These are phyloP conservation scores for Lichtheimia corymbifera DNA, from an alignment of 371 early-diverging fungal species.

Conservation along the genomic window DNA sequence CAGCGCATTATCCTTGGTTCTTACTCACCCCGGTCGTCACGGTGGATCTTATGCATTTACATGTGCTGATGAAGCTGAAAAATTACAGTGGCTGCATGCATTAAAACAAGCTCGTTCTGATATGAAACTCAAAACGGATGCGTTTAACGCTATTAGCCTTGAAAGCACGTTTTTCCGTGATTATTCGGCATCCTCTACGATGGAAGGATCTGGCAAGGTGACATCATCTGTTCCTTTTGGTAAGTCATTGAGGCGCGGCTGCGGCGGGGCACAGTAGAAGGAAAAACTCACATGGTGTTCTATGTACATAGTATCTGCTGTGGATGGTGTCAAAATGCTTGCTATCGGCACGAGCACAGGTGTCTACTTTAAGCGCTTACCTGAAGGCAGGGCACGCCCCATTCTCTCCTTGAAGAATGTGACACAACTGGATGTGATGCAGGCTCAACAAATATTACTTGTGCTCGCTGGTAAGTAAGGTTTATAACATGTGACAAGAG, in stretches of 20 bases:
- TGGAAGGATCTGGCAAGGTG: slow-evolving; percentile 39
- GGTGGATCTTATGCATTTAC: slow-evolving; percentile 15
- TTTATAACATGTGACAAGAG: not conserved
- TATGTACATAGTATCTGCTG: not conserved
- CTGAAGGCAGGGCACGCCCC: slow-evolving; percentile 8
- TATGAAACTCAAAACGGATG: slow-evolving; percentile 29
- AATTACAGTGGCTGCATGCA: slow-evolving; percentile 74
- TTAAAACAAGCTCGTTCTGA: slow-evolving; percentile 65
- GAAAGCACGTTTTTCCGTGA: slow-evolving; percentile 14
- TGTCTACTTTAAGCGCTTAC: slow-evolving; percentile 47
- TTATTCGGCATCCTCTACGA: not conserved
- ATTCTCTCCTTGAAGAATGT: slow-evolving; percentile 15
- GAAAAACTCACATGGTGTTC: not conserved
- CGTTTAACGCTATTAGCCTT: slow-evolving; percentile 53
- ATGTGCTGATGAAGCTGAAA: slow-evolving; percentile 50
- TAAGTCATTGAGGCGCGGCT: not conserved
- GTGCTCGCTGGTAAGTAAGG: slow-evolving; percentile 24
- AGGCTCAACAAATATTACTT: slow-evolving; percentile 19
- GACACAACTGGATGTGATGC: slow-evolving; percentile 26
- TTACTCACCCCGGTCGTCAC: slow-evolving; percentile 19
- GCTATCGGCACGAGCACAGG: slow-evolving; percentile 79
- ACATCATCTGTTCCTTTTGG: slow-evolving; percentile 60
- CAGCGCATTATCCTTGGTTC: slow-evolving; percentile 8
- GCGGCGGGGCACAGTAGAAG: no score
- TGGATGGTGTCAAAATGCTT: slow-evolving; percentile 9